A percentile compares a stretch with the other conserved stretches of the same genome.
phyloP scores from a whole-genome alignment of 106 monocot species.

The Alisma plantagoaquatica region DNA sequence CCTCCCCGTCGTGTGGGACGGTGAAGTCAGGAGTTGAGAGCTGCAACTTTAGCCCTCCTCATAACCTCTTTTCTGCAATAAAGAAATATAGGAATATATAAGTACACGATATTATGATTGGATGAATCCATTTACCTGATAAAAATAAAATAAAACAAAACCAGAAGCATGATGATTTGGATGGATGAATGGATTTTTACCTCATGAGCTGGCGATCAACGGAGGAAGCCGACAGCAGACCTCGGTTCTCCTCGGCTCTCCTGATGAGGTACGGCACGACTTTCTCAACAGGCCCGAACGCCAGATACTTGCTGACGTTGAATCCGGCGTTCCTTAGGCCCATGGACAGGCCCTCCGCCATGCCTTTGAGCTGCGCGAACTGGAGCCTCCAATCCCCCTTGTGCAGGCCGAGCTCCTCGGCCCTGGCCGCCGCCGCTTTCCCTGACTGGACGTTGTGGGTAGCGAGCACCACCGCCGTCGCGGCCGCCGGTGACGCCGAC shows the following conservation, averaged over 20 bases:
- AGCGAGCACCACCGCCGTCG: constrained; percentile 58
- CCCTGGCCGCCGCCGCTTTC: constrained; percentile 50
- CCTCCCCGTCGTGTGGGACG: too few relatives aligned
- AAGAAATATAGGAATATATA: too few relatives aligned
- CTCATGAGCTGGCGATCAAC: constrained; percentile 54
- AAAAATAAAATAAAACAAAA: too few relatives aligned
- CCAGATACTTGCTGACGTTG: constrained; percentile 89
- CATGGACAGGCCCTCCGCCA: constrained; percentile 78
- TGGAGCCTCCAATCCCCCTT: constrained; percentile 53
- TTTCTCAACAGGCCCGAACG: constrained; percentile 79
- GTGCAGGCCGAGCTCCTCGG: constrained; percentile 45
- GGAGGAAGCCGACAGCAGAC: constrained; percentile 62
- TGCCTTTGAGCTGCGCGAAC: constrained; percentile 94
- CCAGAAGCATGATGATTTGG: too few relatives aligned
- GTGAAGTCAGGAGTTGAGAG: too few relatives aligned
- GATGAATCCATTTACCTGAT: too few relatives aligned
- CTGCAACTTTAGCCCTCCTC: constrained; percentile 6
- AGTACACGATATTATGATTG: too few relatives aligned
- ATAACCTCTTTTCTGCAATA: constrained; percentile 26
- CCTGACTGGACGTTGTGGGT: constrained; percentile 91
- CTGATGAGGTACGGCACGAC: constrained; percentile 86
- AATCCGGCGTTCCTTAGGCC: constrained; percentile 76
- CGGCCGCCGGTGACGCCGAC: constrained; percentile 32
- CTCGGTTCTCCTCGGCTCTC: constrained; percentile 90
- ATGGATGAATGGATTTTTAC: constrained; percentile 13